phyloP scores from a whole-genome alignment of 2,329 filamentous ascomycete species.

The Trematosphaeria pertusa region DNA sequence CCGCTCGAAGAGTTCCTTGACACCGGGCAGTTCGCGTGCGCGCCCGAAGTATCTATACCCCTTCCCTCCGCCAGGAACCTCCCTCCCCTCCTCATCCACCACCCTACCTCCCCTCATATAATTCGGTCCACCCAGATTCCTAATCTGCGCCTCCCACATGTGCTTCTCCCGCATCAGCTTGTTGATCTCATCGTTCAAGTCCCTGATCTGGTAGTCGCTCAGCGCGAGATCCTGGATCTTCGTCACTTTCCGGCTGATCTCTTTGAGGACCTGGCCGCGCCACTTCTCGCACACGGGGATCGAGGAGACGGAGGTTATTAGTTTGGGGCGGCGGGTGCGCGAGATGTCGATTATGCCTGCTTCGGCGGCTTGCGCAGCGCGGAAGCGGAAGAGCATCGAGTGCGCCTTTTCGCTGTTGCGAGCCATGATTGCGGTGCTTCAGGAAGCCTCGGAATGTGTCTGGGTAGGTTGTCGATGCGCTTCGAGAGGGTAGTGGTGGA shows the following conservation, averaged over 20 bases:
- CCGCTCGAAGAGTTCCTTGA: slow-evolving; percentile 77
- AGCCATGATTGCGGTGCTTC: slow-evolving; percentile 61
- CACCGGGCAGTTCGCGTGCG: slow-evolving; percentile 87
- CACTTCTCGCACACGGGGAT: slow-evolving; percentile 95
- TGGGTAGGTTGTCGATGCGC: not conserved
- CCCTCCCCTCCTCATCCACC: slow-evolving; percentile 63
- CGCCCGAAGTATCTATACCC: slow-evolving; percentile 88
- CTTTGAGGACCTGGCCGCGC: slow-evolving; percentile 96
- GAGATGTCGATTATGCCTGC: slow-evolving; percentile 94
- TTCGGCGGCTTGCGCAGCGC: slow-evolving; percentile 94
- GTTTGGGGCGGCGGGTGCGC: slow-evolving; percentile 86
- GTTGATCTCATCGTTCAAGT: slow-evolving; percentile 99
- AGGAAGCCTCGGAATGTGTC: not conserved
- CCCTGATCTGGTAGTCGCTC: slow-evolving; percentile 96
- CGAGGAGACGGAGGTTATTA: slow-evolving; percentile 83
- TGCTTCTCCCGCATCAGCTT: slow-evolving; percentile 99
- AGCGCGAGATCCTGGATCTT: slow-evolving; percentile 91
- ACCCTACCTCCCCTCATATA: slow-evolving; percentile 77
- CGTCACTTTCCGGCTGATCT: slow-evolving; percentile 95
- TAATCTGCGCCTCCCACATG: slow-evolving; percentile 98
- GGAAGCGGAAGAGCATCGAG: slow-evolving; percentile 99
- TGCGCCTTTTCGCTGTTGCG: slow-evolving; percentile 98
- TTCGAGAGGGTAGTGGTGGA: too few relatives aligned
- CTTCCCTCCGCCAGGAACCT: slow-evolving; percentile 73
- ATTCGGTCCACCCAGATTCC: slow-evolving; percentile 94